Conservation (phyloP, 805 yeast species). For the Suhomyces sp. region DNA sequence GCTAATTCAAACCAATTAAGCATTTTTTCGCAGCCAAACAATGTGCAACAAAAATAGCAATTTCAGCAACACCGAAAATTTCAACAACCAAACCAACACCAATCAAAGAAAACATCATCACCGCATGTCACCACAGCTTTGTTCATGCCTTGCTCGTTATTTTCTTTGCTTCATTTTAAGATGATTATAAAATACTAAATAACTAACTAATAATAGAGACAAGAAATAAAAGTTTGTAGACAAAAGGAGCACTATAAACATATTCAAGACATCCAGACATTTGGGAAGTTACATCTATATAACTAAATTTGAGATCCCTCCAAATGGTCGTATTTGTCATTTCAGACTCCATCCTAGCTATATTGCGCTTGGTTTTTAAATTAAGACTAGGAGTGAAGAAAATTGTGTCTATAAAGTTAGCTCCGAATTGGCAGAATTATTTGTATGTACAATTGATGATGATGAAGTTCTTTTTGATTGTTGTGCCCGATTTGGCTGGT, state of each 20-base stretch:
- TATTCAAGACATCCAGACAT: not conserved
- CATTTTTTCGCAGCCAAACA: slow-evolving; percentile 8
- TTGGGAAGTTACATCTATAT: not conserved
- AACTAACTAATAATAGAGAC: slow-evolving; percentile 8
- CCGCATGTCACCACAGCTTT: not conserved
- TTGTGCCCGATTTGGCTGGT: not conserved
- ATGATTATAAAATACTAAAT: slow-evolving; percentile 5
- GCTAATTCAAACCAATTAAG: not conserved
- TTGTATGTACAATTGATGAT: slow-evolving; percentile 5
- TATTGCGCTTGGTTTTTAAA: not conserved
- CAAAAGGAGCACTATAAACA: not conserved
- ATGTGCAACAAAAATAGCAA: not conserved
- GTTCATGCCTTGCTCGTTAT: not conserved
- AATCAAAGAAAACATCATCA: slow-evolving; percentile 2
- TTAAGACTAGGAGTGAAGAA: not conserved
- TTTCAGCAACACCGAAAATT: not conserved
- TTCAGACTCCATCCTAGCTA: not conserved
- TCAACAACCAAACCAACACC: slow-evolving; percentile 1
- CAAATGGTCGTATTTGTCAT: not conserved
- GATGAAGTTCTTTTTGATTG: not conserved
- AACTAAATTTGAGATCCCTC: not conserved
- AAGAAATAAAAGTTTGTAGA: slow-evolving; percentile 8
- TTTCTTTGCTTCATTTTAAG: slow-evolving; percentile 3
- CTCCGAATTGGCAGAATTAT: slow-evolving; percentile 2
- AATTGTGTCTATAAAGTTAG: slow-evolving; percentile 1